phyloP scores from a whole-genome alignment of 371 early-diverging fungal species.

The Apophysomyces sp. region DNA sequence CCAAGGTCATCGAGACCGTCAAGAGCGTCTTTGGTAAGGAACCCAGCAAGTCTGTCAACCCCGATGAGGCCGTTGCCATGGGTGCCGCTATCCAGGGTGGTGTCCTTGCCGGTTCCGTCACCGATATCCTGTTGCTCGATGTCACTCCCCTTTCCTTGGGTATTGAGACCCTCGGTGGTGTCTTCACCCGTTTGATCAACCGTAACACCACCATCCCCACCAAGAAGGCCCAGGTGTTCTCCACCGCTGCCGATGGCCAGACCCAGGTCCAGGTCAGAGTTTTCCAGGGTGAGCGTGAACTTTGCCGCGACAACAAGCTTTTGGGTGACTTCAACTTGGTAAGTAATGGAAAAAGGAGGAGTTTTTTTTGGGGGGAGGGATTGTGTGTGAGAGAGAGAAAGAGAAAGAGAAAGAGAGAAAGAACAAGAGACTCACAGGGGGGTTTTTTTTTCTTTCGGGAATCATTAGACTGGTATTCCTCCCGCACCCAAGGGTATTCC shows the following conservation, averaged over 20 bases:
- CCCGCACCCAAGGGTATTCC: conserved; percentile 95
- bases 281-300: conserved; percentile 99
- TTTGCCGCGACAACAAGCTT: conserved; percentile 96
- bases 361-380: neutral
- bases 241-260: conserved; percentile 99
- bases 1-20: conserved; percentile 95
- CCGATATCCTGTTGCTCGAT: conserved; percentile 95
- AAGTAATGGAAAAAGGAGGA: conserved; percentile 1
- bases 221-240: conserved; percentile 99
- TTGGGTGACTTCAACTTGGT: conserved; percentile 95
- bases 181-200: conserved; percentile 96
- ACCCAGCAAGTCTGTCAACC: conserved; percentile 95
- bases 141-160: conserved; percentile 99
- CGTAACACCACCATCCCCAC: conserved; percentile 99
- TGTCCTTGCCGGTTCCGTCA: conserved; percentile 94
- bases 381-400: too few relatives aligned
- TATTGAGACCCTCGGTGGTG: conserved; percentile 96
- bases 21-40: conserved; percentile 88
- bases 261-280: conserved; percentile 97
- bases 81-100: conserved; percentile 99
- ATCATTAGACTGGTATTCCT: conserved; percentile 69
- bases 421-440: too few relatives aligned
- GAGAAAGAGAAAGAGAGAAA: too few relatives aligned
- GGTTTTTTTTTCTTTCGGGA: too few relatives aligned
- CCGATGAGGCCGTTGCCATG: conserved; percentile 99